These are phyloP conservation scores for Euryodendron excelsum DNA, from an alignment of 148 eudicot genomes.

Conservation along the genomic window DNA sequence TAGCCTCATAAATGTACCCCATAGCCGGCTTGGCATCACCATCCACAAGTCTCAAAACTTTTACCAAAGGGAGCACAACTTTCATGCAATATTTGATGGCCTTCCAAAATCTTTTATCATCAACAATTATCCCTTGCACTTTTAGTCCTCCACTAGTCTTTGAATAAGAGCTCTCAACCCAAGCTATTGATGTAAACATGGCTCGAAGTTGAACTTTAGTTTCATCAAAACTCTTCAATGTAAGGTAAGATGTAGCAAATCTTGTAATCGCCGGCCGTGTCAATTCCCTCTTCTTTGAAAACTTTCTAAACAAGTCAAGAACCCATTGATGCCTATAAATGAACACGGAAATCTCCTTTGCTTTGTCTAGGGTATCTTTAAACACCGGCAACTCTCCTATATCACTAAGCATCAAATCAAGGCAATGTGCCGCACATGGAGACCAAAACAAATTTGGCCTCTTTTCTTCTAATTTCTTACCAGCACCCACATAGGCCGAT, in stretches of 20 bases:
- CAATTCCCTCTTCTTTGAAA: not conserved
- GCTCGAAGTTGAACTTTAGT: not conserved
- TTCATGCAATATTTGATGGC: not conserved
- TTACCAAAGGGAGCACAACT: not conserved
- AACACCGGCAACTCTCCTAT: not conserved
- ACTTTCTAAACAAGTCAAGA: not conserved
- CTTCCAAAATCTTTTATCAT: not conserved
- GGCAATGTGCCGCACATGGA: not conserved
- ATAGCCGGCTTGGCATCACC: not conserved
- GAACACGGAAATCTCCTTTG: not conserved
- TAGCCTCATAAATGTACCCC: slow-evolving; percentile 1
- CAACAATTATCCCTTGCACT: not conserved
- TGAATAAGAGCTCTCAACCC: not conserved
- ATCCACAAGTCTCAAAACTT: slow-evolving; percentile 1
- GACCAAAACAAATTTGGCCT: not conserved
- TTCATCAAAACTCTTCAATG: not conserved
- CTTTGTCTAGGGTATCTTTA: not conserved
- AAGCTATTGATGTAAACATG: not conserved
- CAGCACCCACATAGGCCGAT: not conserved
- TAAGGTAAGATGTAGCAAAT: not conserved
- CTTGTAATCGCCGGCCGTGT: not conserved
- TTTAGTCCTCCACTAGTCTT: not conserved
- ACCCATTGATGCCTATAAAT: not conserved
- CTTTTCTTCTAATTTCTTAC: not conserved
- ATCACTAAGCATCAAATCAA: not conserved